Evolutionary conservation across 176 grass and related monocot species (phyloP), one percentile per base, ranked within the genome.

Genomic region (Eragrostis curvula): DNA sequence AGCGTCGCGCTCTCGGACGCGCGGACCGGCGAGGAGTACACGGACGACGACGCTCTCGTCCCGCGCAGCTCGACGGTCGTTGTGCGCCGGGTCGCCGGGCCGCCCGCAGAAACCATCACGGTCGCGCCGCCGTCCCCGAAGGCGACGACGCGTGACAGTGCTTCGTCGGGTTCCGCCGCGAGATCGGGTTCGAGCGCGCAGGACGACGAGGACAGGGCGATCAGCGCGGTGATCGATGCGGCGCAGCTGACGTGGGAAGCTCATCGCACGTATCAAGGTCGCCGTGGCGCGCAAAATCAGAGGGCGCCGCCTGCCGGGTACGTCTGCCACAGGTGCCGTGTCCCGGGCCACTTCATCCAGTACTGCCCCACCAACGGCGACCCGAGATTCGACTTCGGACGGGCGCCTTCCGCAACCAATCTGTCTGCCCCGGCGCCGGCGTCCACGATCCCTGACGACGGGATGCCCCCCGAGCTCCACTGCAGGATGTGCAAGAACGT

Each of bases 271-370:
- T 51, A 43, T 42, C 53, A 28, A 14, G 67, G 48, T 8, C 16
- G 17, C 42, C 41, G 42, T 0, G 16, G 40, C 32, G 57, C 58
- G 0, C 11, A 24, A 0, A 25, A 30, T 8, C 44, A 6, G 3
- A 48, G 8, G 32, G 1, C 55, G 45, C 79, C 73, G 25, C 55
- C 66, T 32, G 24, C 72, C 2, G 86, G 86, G 56, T 88, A 88
- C 66, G 86, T 78, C 45, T 87, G 73, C 66, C 73, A 15, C 73
- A 12, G 63, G 13, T 87, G 86, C 20, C 56, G 56, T 66, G 79
- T 83, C 32, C 72, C 79, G 6, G 79, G 86, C 7, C 79, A 87
- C 79, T 83, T 87, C 30, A 78, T 83, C 73, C 46, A 87, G 46
- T 56, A 78, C 36, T 83, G 79, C 66, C 73, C 73, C 13, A 78